These are phyloP conservation scores for Termitomyces titanicus DNA, from an alignment of 768 basidiomycete species.

Conservation along the genomic window DNA sequence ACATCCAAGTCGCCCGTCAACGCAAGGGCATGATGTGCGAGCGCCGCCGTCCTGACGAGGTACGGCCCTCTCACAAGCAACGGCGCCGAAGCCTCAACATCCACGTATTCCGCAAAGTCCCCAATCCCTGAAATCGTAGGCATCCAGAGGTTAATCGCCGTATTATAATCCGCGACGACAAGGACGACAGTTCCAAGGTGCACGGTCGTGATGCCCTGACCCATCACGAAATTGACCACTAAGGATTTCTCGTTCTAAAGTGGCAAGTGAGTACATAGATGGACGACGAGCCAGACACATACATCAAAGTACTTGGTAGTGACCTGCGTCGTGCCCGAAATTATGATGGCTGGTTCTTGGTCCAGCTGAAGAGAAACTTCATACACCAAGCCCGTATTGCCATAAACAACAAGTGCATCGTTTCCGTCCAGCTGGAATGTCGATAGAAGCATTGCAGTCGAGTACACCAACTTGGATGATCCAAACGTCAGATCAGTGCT, in stretches of 20 bases:
- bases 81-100: slow-evolving; percentile 10
- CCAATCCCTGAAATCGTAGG: slow-evolving; percentile 13
- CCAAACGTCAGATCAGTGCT: slow-evolving; percentile 13
- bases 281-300: not conserved
- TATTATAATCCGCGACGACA: slow-evolving; percentile 14
- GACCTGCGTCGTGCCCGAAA: slow-evolving; percentile 8
- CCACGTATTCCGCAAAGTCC: slow-evolving; percentile 8
- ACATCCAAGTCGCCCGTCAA: slow-evolving; percentile 10
- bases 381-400: slow-evolving; percentile 11
- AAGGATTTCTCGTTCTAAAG: slow-evolving; percentile 5
- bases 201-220: slow-evolving; percentile 8
- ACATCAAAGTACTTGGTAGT: slow-evolving; percentile 7
- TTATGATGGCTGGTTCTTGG: not conserved
- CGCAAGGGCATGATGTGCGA: slow-evolving; percentile 4
- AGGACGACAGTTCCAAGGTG: slow-evolving; percentile 2
- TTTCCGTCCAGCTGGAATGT: slow-evolving; percentile 10
- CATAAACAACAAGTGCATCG: slow-evolving; percentile 14
- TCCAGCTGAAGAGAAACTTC: slow-evolving; percentile 8
- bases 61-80: slow-evolving; percentile 12
- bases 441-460: slow-evolving; percentile 15
- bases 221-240: slow-evolving; percentile 7
- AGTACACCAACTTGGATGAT: slow-evolving; percentile 11
- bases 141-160: slow-evolving; percentile 14
- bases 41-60: slow-evolving; percentile 11
- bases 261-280: not conserved